Conservation (phyloP, 2,329 filamentous ascomycete species). For the Exophiala sideris region DNA sequence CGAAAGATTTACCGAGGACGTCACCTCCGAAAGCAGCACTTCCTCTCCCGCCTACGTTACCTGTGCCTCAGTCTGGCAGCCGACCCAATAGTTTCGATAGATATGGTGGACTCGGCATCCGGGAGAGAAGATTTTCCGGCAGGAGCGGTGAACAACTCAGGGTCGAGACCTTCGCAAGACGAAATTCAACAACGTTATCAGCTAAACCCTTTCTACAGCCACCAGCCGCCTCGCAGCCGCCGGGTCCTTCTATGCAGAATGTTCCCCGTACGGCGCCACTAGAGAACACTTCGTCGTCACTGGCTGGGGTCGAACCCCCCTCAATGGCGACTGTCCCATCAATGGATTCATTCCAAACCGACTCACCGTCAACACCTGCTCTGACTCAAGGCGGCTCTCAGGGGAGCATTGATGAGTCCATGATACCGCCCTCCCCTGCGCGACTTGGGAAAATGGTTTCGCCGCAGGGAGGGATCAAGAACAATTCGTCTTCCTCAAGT, state of each 20-base stretch:
- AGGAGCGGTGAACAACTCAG: slow-evolving; percentile 79
- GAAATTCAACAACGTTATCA: slow-evolving; percentile 18
- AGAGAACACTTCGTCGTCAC: background rate
- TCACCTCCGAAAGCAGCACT: slow-evolving; percentile 12
- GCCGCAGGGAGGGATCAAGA: slow-evolving; percentile 46
- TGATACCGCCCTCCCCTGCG: slow-evolving; percentile 35
- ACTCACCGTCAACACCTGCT: slow-evolving; percentile 40
- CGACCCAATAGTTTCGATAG: slow-evolving; percentile 15
- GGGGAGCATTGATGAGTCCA: slow-evolving; percentile 39
- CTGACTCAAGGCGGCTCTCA: slow-evolving; percentile 44
- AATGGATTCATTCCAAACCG: slow-evolving; percentile 37
- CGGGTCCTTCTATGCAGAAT: slow-evolving; percentile 17
- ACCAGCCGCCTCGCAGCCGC: slow-evolving; percentile 32
- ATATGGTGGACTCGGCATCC: slow-evolving; percentile 40
- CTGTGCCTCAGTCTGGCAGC: slow-evolving; percentile 22
- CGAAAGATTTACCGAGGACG: slow-evolving; percentile 17
- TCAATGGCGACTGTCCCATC: slow-evolving; percentile 23
- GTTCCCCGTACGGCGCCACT: slow-evolving; percentile 7
- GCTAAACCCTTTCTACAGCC: slow-evolving; percentile 33
- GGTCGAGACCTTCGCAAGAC: slow-evolving; percentile 65
- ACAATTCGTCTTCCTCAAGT: slow-evolving; percentile 69
- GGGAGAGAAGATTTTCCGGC: slow-evolving; percentile 74
- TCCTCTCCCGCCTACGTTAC: slow-evolving; percentile 28
- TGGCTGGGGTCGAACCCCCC: slow-evolving; percentile 28
- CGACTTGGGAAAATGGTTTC: slow-evolving; percentile 22